Evolutionary conservation across 1,284 basidiomycete genomes (phyloP).

Genomic region (Leccinum fuscescens): DNA sequence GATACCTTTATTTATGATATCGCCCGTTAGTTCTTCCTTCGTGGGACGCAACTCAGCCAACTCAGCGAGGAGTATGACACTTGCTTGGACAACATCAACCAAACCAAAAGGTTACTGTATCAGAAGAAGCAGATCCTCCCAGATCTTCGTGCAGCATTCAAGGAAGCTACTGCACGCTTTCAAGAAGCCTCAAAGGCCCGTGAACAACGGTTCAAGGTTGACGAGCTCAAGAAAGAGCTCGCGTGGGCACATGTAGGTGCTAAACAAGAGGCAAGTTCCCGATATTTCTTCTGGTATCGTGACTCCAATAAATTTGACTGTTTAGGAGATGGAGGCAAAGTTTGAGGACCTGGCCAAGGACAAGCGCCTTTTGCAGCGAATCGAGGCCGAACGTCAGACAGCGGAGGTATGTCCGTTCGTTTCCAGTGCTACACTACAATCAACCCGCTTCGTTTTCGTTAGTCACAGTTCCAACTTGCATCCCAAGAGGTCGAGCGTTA

Average conservation of each 20-base stretch:
- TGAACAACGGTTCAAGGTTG: slow-evolving; percentile 65
- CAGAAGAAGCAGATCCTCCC: slow-evolving; percentile 74
- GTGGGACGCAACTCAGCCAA: slow-evolving; percentile 89
- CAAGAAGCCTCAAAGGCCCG: slow-evolving; percentile 73
- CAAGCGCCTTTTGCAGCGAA: slow-evolving; percentile 47
- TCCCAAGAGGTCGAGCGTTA: slow-evolving; percentile 46
- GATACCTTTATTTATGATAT: not conserved
- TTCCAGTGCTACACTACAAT: not conserved
- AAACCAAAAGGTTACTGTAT: slow-evolving; percentile 60
- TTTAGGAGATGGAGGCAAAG: slow-evolving; percentile 52
- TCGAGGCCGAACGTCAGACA: slow-evolving; percentile 43
- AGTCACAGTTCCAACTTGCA: slow-evolving; percentile 42
- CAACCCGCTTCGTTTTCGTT: slow-evolving; percentile 7
- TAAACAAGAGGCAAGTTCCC: slow-evolving; percentile 59
- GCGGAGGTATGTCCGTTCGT: slow-evolving; percentile 44
- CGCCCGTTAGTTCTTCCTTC: slow-evolving; percentile 79
- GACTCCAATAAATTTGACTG: not conserved
- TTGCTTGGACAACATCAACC: slow-evolving; percentile 70
- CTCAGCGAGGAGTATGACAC: slow-evolving; percentile 85
- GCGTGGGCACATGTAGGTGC: slow-evolving; percentile 87
- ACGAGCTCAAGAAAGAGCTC: slow-evolving; percentile 75
- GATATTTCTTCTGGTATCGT: not conserved
- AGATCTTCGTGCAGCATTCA: slow-evolving; percentile 62
- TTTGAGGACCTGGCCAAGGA: slow-evolving; percentile 51
- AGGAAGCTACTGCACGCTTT: slow-evolving; percentile 62